Percentiles rank a stretch among this genome's conserved stretches.
Conservation (phyloP, 164 flowering plant species). For the Stephania japonica region DNA sequence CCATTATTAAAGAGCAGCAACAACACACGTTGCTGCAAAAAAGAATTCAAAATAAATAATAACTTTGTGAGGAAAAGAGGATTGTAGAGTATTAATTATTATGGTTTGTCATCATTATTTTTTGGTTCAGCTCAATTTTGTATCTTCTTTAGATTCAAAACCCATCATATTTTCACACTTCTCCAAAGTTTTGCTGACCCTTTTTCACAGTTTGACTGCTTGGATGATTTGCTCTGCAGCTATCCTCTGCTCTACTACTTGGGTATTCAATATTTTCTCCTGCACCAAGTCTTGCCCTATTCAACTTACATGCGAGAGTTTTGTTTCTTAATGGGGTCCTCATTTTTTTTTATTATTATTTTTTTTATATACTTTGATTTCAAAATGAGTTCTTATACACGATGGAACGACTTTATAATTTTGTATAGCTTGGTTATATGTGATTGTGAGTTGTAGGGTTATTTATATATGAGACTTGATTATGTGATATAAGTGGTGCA, state of each 20-base stretch:
- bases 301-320: background rate
- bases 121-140: constrained; percentile 21
- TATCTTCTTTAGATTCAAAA: background rate
- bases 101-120: constrained; percentile 37
- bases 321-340: too few relatives aligned
- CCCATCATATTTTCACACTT: constrained; percentile 10
- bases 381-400: background rate
- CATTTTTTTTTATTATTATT: background rate
- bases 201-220: constrained; percentile 9
- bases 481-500: too few relatives aligned
- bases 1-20: constrained; percentile 1
- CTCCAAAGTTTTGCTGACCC: constrained; percentile 9
- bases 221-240: background rate
- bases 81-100: constrained; percentile 12
- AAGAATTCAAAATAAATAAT: constrained; percentile 6
- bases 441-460: too few relatives aligned
- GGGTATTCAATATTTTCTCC: background rate
- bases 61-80: background rate
- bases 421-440: too few relatives aligned
- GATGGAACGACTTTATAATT: too few relatives aligned
- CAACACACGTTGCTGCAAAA: constrained; percentile 19
- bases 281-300: background rate
- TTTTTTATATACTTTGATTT: too few relatives aligned
- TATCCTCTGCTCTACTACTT: background rate
- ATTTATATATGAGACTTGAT: too few relatives aligned